Evolutionary conservation across 441 rosid genomes (phyloP).

Genomic region (Jatropha multifida): DNA sequence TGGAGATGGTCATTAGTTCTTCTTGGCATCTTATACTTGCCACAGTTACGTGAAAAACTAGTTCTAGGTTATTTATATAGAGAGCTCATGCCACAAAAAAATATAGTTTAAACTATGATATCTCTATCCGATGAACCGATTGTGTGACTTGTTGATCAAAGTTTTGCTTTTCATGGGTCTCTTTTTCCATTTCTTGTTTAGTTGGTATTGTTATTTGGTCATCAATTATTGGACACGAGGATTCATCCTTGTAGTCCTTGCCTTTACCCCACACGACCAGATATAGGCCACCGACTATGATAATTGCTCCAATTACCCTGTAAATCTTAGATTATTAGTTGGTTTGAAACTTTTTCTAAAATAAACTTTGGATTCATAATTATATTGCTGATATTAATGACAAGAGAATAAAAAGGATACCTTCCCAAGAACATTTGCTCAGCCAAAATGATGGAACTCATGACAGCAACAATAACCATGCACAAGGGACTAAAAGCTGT

Average conservation of each 20-base stretch:
- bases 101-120: not conserved
- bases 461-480: constrained; percentile 76
- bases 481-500: constrained; percentile 74
- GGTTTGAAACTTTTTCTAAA: too few species aligned
- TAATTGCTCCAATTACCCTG: constrained; percentile 77
- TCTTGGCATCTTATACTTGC: not conserved
- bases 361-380: too few species aligned
- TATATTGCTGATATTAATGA: too few species aligned
- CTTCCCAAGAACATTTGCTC: constrained; percentile 85
- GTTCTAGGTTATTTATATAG: not conserved
- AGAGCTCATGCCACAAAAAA: not conserved
- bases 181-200: constrained; percentile 22
- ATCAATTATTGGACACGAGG: constrained; percentile 17
- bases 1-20: not conserved
- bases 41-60: not conserved
- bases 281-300: constrained; percentile 76
- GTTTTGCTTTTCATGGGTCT: constrained; percentile 13
- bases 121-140: constrained; percentile 19
- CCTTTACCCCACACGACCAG: constrained; percentile 85
- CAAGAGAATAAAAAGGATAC: constrained; percentile 26
- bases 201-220: constrained; percentile 29
- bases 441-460: constrained; percentile 69
- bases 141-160: constrained; percentile 33
- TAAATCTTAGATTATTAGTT: constrained; percentile 13
- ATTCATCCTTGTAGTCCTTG: constrained; percentile 44